Evolutionary conservation across 23 red algal species (phyloP), one percentile per base, ranked within the genome.

Genomic region (Gracilaria vermiculophylla): DNA sequence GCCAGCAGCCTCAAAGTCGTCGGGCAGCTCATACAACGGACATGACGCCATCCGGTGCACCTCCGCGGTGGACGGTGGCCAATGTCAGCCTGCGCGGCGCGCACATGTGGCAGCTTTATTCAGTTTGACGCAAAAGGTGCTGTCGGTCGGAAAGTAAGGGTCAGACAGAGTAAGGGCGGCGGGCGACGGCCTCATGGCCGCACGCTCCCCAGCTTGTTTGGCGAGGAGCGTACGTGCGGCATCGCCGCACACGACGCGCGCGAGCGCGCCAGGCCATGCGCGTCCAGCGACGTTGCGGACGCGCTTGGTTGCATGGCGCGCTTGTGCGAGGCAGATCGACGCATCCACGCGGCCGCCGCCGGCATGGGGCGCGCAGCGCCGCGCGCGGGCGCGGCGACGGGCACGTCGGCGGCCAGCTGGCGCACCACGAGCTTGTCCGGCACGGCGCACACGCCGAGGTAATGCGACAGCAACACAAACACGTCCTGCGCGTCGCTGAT

Each of bases 401-500:
- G 37, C 40, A 45, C 67, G 3, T 73, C 67, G n/a, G 67, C 67
- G 7, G 67, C 67, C 39, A 48, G 37, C 15, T 73, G 36, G 1
- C 67, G 42, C 5, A 73, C 3, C 67, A 73, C 67, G 35, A 23
- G 1, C 67, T 73, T 73, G n/a, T 73, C 67, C 40, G 67, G 67
- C 40, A 73, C 67, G 2, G 67, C 36, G n/a, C 67, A 73, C 28
- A 47, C 13, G 12, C 67, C 67, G 3, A 73, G 67, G 28, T 45
- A 73, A 11, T 73, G 67, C 36, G 67, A 73, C 14, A 73, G 67
- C 67, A 73, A 20, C 17, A 73, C 67, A 28, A 73, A 73, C 36
- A 73, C 67, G n/a, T 73, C 67, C 67, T 73, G 67, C 67, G 67
- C 67, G 0, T 25, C 67, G 67, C 67, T 73, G 24, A 73, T n/a